phyloP scores from a whole-genome alignment of 345 rosid genomes.

The Lepidium africanum region DNA sequence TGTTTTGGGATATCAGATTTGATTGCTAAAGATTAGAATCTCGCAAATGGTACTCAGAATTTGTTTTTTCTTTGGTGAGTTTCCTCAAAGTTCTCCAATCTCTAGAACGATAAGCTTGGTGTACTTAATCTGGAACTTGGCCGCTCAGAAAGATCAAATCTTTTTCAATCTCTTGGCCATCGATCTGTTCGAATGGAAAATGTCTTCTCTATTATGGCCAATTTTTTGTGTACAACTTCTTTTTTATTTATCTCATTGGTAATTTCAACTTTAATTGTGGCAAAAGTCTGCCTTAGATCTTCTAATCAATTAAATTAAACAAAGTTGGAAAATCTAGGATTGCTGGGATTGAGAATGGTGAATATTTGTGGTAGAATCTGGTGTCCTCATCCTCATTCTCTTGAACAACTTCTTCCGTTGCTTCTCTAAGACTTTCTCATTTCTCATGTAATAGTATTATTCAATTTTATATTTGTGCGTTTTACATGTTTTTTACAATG shows the following conservation, averaged over 20 bases:
- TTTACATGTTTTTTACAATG: neutral
- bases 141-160: neutral
- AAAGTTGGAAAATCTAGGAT: neutral
- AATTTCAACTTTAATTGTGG: neutral
- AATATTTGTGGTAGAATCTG: neutral
- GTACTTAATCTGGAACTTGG: neutral
- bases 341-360: neutral
- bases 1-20: neutral
- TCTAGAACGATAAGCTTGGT: neutral
- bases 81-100: neutral
- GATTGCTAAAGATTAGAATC: neutral
- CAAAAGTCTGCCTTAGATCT: neutral
- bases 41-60: neutral
- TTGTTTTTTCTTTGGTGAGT: neutral
- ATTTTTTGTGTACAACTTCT: neutral
- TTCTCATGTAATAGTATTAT: neutral
- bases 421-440: neutral
- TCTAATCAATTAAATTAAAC: neutral
- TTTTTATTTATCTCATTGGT: neutral
- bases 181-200: neutral
- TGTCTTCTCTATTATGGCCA: neutral
- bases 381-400: neutral
- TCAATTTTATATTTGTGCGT: neutral
- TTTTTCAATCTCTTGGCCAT: neutral
- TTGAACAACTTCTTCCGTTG: neutral